A percentile compares a stretch with the other conserved stretches of the same genome.
These are phyloP conservation scores for Camillea tinctor DNA, from an alignment of 2,329 filamentous ascomycete genomes.

Conservation along the genomic window DNA sequence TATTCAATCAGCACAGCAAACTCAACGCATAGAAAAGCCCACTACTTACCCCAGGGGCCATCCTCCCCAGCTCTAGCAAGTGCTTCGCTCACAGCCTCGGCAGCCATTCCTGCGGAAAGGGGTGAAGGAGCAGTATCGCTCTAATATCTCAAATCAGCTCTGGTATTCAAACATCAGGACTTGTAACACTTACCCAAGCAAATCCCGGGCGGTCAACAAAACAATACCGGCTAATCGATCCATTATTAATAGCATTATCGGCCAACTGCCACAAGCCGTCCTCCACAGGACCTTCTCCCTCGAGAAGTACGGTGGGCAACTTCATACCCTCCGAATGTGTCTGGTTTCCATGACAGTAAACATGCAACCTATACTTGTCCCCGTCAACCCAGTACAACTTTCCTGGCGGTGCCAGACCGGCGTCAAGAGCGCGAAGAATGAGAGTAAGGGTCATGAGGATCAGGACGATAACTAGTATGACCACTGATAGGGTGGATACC, in stretches of 20 bases:
- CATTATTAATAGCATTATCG: constrained; percentile 71
- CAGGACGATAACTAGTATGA: constrained; percentile 64
- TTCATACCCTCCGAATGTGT: constrained; percentile 53
- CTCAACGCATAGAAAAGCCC: not conserved
- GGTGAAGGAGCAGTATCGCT: constrained; percentile 91
- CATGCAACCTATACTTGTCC: constrained; percentile 81
- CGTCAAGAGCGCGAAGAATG: constrained; percentile 76
- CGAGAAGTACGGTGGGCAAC: constrained; percentile 79
- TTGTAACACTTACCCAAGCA: constrained; percentile 58
- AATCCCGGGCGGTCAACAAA: constrained; percentile 92
- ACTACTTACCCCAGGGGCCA: constrained; percentile 66
- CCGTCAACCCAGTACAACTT: constrained; percentile 77
- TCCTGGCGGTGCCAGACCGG: constrained; percentile 70
- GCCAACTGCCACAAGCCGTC: constrained; percentile 78
- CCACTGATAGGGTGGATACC: constrained; percentile 68
- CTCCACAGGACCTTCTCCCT: constrained; percentile 78
- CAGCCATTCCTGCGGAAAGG: constrained; percentile 88
- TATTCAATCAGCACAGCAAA: not conserved
- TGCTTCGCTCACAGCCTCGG: constrained; percentile 84
- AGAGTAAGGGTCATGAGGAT: constrained; percentile 78
- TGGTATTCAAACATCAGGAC: not conserved
- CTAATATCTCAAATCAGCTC: constrained; percentile 41
- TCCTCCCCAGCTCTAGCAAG: constrained; percentile 76
- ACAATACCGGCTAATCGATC: constrained; percentile 85
- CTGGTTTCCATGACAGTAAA: constrained; percentile 79